Base-by-base conservation (phyloP, 768 basidiomycete genomes). In the Leucogyrophana mollusca region DNA sequence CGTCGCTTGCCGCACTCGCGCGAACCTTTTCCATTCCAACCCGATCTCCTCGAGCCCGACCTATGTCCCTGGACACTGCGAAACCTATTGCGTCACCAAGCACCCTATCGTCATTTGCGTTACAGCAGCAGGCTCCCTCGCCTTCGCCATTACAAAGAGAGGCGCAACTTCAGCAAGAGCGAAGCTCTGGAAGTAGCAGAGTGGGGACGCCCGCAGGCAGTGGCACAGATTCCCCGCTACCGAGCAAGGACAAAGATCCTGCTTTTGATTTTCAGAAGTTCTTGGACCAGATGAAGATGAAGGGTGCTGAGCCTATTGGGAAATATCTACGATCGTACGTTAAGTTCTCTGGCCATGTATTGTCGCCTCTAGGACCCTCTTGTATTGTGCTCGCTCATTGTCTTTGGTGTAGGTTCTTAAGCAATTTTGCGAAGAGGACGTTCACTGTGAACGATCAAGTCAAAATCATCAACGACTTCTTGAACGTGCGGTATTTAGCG, bases 291-390 rank as follows among this genome's bases (percentile, higher is more conserved):
- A 92, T 99, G 82, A 90, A 95, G 69, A 68, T 76, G 34, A 85
- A 83, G 58, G 72, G 78, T 40, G 93, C 95, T 2, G 96, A 99
- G 45, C 90, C 94, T 5, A 87, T 98, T 17, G 91, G 90, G 22
- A 92, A 92, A 67, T 98, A 94, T 71, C 76, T 99, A 41, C 82
- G 92, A 73, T 96, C 93, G 94, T 94, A 66, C 54, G 90, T 80
- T 34, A 30, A 22, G 36, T 36, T 20, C 43, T 30, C 22, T 17
- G 14, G n/a, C n/a, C n/a, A 38, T 36, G 27, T 30, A 23, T n/a
- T 11, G 4, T 41, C 20, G 20, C 42, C 46, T 9, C 46, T 47
- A n/a, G 42, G 14, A 11, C 41, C 11, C 17, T 35, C 1, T 2
- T 13, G n/a, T n/a, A n/a, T n/a, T n/a, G n/a, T n/a, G n/a, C n/a